Conservation (phyloP, 371 early-diverging fungal genomes). For the Haplosporangium sp. region DNA sequence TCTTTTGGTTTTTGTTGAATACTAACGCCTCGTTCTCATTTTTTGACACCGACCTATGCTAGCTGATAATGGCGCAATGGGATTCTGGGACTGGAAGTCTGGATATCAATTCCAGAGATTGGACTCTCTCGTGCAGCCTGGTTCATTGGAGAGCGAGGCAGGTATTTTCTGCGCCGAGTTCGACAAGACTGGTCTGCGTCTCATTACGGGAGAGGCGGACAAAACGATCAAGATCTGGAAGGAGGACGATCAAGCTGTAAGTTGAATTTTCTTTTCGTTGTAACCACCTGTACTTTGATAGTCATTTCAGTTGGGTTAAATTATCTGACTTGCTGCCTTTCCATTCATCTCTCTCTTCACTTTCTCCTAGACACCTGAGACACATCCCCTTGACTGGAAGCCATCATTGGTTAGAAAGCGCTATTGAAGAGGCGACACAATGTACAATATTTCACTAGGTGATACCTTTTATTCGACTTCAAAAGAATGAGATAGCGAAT, state of each 20-base stretch:
- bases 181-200: slow-evolving; percentile 92
- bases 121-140: slow-evolving; percentile 91
- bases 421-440: slow-evolving; percentile 12
- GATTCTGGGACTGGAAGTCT: slow-evolving; percentile 97
- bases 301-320: too few species aligned
- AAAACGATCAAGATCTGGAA: slow-evolving; percentile 98
- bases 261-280: slow-evolving; percentile 12
- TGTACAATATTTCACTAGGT: too few species aligned
- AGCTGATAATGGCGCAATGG: slow-evolving; percentile 94
- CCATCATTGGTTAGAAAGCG: slow-evolving; percentile 34
- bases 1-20: neutral
- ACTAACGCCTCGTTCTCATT: neutral
- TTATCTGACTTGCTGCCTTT: neutral
- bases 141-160: slow-evolving; percentile 95
- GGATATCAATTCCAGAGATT: slow-evolving; percentile 94
- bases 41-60: neutral
- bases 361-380: slow-evolving; percentile 25
- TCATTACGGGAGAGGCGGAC: slow-evolving; percentile 98
- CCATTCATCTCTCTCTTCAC: neutral
- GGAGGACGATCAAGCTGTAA: slow-evolving; percentile 78
- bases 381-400: slow-evolving; percentile 44
- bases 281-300: neutral
- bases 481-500: too few species aligned
- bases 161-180: slow-evolving; percentile 96
- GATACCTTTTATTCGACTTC: too few species aligned